phyloP scores from a whole-genome alignment of 495 filamentous ascomycete species.

The Xanthoparmelia taractica region DNA sequence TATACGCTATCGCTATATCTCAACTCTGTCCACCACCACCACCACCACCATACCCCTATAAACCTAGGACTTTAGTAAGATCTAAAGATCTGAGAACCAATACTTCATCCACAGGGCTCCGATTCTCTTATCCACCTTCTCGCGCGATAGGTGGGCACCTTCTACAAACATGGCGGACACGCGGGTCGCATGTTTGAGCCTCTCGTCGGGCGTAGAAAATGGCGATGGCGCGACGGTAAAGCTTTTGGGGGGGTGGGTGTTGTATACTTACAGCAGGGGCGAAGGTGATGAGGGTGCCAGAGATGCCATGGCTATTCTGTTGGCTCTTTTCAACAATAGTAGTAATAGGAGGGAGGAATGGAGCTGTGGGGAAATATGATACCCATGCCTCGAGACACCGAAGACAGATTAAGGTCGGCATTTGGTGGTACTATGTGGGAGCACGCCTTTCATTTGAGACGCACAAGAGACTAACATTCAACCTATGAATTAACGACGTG shows the following conservation, averaged over 20 bases:
- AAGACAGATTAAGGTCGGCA: background rate
- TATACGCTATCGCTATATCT: slow-evolving; percentile 47
- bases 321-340: background rate
- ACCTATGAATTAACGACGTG: background rate
- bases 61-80: slow-evolving; percentile 48
- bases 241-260: slow-evolving; percentile 38
- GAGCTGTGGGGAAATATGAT: background rate
- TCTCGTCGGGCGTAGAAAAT: slow-evolving; percentile 35
- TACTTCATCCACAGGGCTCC: slow-evolving; percentile 48
- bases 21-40: slow-evolving; percentile 51
- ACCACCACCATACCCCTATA: slow-evolving; percentile 49
- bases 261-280: slow-evolving; percentile 44
- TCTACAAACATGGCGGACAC: slow-evolving; percentile 45
- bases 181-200: slow-evolving; percentile 46
- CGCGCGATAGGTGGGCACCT: slow-evolving; percentile 47
- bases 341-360: background rate
- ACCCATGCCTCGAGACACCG: background rate
- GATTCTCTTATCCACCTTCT: slow-evolving; percentile 50
- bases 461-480: background rate
- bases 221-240: slow-evolving; percentile 38
- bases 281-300: background rate
- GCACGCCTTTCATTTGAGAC: background rate
- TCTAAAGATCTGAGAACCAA: slow-evolving; percentile 49
- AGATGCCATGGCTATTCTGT: background rate
- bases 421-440: background rate